Percentiles rank a stretch among this genome's conserved stretches.
Conservation (phyloP, 2,329 filamentous ascomycete species). For the Penicillium capsulatum region DNA sequence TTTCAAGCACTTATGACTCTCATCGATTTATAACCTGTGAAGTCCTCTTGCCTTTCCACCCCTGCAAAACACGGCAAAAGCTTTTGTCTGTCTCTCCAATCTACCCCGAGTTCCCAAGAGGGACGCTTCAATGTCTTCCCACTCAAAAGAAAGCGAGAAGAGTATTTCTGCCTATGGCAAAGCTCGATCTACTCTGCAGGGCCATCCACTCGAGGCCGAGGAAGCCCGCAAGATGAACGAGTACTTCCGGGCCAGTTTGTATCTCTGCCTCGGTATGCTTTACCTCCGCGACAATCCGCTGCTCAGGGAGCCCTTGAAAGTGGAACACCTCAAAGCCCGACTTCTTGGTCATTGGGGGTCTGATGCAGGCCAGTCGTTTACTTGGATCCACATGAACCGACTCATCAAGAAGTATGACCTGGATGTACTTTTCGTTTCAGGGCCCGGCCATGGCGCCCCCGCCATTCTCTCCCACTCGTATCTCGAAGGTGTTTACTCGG, state of each 20-base stretch:
- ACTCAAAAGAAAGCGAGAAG: constrained; percentile 28
- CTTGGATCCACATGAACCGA: constrained; percentile 77
- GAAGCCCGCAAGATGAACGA: constrained; percentile 66
- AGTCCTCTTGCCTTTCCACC: no score
- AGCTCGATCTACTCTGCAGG: constrained; percentile 62
- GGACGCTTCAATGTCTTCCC: no score
- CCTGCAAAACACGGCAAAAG: no score
- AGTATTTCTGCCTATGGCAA: constrained; percentile 62
- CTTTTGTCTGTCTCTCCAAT: no score
- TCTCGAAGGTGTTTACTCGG: constrained; percentile 71
- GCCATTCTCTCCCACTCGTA: constrained; percentile 72
- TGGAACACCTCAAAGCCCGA: constrained; percentile 68
- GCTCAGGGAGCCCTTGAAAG: constrained; percentile 63
- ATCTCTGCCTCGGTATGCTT: constrained; percentile 75
- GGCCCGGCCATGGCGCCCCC: constrained; percentile 73
- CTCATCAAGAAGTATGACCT: constrained; percentile 76
- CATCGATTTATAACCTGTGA: no score
- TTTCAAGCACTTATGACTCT: no score
- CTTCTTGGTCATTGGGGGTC: constrained; percentile 76
- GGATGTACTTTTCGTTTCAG: constrained; percentile 68
- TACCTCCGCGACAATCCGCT: constrained; percentile 72
- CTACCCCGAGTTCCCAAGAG: constrained; percentile 35
- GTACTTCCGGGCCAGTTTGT: constrained; percentile 70
- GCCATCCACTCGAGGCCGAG: constrained; percentile 59
- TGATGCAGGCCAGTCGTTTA: constrained; percentile 75